phyloP scores from a whole-genome alignment of 768 basidiomycete species.

The Galerina marginata region DNA sequence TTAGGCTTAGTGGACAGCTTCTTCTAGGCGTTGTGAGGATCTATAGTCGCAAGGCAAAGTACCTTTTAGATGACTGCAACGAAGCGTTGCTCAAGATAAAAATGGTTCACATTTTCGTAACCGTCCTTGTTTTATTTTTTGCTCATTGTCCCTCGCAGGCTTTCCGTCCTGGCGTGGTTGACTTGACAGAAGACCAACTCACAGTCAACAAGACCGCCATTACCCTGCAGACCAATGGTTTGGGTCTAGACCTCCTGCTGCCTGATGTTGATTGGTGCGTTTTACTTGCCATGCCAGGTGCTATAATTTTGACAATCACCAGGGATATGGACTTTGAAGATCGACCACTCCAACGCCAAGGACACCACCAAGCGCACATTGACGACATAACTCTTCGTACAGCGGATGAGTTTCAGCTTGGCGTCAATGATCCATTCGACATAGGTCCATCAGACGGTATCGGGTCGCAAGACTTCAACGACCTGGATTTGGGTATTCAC shows the following conservation, averaged over 20 bases:
- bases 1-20: conserved; percentile 95
- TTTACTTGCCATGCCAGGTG: not conserved
- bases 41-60: conserved; percentile 97
- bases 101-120: conserved; percentile 62
- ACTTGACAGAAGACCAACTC: conserved; percentile 94
- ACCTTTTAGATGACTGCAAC: conserved; percentile 96
- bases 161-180: conserved; percentile 93
- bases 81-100: conserved; percentile 95
- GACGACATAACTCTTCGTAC: conserved; percentile 90
- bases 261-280: conserved; percentile 82
- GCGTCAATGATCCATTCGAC: conserved; percentile 76
- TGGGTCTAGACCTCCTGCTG: conserved; percentile 81
- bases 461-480: conserved; percentile 81
- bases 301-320: conserved; percentile 15
- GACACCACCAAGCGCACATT: conserved; percentile 82
- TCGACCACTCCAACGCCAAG: conserved; percentile 64
- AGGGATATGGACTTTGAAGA: conserved; percentile 87
- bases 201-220: conserved; percentile 87
- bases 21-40: conserved; percentile 96
- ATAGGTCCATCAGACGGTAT: conserved; percentile 83
- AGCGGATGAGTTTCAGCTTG: conserved; percentile 73
- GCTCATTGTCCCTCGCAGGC: conserved; percentile 54
- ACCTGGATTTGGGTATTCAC: conserved; percentile 77
- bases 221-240: conserved; percentile 76
- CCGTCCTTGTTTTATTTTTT: not conserved